Evolutionary conservation across 495 filamentous ascomycete genomes (phyloP).

Genomic region (Hapsidospora chrysogenum): DNA sequence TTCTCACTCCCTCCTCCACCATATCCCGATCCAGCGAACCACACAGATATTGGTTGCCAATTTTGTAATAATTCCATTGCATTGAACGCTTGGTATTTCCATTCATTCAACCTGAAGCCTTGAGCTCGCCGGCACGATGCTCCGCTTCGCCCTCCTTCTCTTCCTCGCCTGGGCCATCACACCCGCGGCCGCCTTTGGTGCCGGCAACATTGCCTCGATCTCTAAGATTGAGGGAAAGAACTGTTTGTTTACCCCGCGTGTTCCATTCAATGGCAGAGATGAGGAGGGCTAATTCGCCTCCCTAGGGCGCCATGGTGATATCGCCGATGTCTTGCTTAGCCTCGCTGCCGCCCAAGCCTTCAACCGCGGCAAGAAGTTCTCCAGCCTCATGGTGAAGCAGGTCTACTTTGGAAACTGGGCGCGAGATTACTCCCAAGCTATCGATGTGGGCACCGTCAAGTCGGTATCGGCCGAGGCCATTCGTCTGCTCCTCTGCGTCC

Average conservation of each 20-base stretch:
- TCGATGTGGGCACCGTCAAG: constrained; percentile 81
- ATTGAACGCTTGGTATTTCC: constrained; percentile 14
- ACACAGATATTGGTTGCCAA: no score
- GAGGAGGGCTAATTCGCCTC: constrained; percentile 5
- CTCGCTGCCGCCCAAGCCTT: constrained; percentile 59
- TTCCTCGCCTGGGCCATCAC: constrained; percentile 37
- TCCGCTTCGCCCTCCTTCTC: constrained; percentile 30
- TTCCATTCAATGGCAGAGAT: background rate
- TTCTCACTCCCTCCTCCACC: no score
- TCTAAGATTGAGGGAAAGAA: constrained; percentile 69
- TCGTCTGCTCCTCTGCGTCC: constrained; percentile 53
- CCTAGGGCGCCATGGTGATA: constrained; percentile 79
- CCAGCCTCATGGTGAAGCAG: constrained; percentile 71
- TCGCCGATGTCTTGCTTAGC: constrained; percentile 72
- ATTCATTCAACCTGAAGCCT: constrained; percentile 10
- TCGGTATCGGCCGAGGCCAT: constrained; percentile 78
- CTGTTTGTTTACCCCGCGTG: constrained; percentile 24
- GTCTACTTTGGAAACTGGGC: constrained; percentile 89
- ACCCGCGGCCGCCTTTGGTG: constrained; percentile 66
- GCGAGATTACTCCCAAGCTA: constrained; percentile 64
- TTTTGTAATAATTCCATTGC: background rate
- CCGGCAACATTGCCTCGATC: constrained; percentile 65
- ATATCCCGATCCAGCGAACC: no score
- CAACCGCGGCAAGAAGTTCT: constrained; percentile 64
- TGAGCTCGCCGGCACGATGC: constrained; percentile 16